Base-by-base conservation (phyloP, 495 filamentous ascomycete species). In the Penicillium soppii region DNA sequence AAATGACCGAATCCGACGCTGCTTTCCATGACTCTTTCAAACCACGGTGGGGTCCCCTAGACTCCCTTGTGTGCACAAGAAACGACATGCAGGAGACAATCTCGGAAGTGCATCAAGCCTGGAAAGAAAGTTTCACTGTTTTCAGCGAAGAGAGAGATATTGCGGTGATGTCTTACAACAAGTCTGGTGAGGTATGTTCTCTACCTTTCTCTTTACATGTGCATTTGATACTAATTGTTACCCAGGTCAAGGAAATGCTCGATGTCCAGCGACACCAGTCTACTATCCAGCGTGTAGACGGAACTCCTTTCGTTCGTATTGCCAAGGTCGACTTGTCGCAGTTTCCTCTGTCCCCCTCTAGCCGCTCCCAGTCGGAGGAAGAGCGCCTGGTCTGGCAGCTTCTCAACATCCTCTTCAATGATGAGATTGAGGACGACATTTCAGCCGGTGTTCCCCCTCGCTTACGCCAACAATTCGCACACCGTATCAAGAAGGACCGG, bases 391-490 rank as follows among this genome's bases (percentile, higher is more conserved):
- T 71, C 4, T 77, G 74, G 74, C 67, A 71, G 38, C 77, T 97
- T 46, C 87, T 89, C n/a, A 84, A 86, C 42, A 80, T 96, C 23
- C 79, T 98, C 16, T 97, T 94, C 62, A 91, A 96, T 52, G 81
- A 87, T 13, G 65, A 80, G 7, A 66, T 77, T 6, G 70, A 79
- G 30, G 66, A 74, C 39, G 72, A 76, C 15, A 72, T 73, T 25
- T 74, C 73, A 4, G 71, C 64, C 1, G 68, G 70, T 49, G 61
- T 78, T 10, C 74, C 74, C 38, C 52, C 66, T 20, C 61, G 72
- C 23, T 53, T 76, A 33, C 67, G 70, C 43, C 25, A 58, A 0
- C 70, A 72, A 42, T 79, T 71, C 36, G 58, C 71, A 2, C 67
- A 76, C 53, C 77, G 77, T 20, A 73, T 82, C 42, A 78, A 76